phyloP scores from a whole-genome alignment of 495 filamentous ascomycete species.

The Neurospora sp. region DNA sequence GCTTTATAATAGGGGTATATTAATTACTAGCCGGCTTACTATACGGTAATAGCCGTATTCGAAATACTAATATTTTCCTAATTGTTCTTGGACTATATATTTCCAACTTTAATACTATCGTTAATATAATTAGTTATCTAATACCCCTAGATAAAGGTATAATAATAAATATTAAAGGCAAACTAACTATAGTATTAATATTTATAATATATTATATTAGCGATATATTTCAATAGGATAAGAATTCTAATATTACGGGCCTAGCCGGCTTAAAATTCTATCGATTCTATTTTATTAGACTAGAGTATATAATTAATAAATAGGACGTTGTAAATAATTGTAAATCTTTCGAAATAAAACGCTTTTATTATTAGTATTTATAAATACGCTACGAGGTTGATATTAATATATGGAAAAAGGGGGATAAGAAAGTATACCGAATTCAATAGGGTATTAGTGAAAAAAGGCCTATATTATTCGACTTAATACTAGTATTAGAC shows the following conservation, averaged over 20 bases:
- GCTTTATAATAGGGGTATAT: too few relatives aligned
- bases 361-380: not conserved
- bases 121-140: not conserved
- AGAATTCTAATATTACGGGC: not conserved
- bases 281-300: not conserved
- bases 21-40: too few relatives aligned
- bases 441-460: not conserved
- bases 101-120: too few relatives aligned
- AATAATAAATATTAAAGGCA: not conserved
- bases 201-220: not conserved
- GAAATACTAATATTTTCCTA: too few relatives aligned
- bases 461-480: not conserved
- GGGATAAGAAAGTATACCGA: not conserved
- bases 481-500: not conserved
- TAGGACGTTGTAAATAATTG: not conserved
- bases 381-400: not conserved
- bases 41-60: too few relatives aligned
- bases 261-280: not conserved
- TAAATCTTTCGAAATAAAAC: not conserved
- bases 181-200: not conserved
- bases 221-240: not conserved
- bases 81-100: too few relatives aligned
- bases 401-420: not conserved
- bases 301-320: not conserved
- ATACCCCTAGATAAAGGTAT: not conserved